phyloP scores from a whole-genome alignment of 176 grass and related monocot genomes.

The Coix lacrymajobi region DNA sequence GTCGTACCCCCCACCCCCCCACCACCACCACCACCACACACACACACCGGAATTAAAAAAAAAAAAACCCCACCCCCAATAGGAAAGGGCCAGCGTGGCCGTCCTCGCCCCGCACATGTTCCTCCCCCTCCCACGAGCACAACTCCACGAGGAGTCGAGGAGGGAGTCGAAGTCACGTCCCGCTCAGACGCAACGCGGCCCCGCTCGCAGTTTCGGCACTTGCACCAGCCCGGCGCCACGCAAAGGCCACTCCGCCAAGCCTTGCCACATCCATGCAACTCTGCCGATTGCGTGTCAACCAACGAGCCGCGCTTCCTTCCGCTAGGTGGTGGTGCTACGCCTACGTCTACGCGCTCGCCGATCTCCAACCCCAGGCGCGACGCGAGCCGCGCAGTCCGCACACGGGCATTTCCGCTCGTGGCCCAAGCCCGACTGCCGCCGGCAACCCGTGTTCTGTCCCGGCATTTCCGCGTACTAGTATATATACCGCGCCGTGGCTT shows the following conservation, averaged over 20 bases:
- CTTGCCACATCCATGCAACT: slow-evolving; percentile 36
- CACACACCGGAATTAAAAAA: no score
- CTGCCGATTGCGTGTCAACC: slow-evolving; percentile 7
- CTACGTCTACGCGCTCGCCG: neutral
- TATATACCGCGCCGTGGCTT: neutral
- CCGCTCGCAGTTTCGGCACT: neutral
- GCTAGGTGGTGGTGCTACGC: neutral
- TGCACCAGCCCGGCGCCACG: slow-evolving; percentile 16
- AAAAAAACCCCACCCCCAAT: slow-evolving; percentile 2
- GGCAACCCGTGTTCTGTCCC: neutral
- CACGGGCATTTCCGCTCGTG: neutral
- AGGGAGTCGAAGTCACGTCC: neutral
- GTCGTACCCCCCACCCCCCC: no score
- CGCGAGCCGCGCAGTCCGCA: no score
- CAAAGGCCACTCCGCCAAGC: neutral
- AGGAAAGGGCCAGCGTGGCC: slow-evolving; percentile 14
- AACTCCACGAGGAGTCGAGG: no score
- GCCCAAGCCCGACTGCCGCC: neutral
- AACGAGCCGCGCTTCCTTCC: no score
- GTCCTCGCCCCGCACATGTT: neutral
- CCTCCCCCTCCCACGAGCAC: neutral
- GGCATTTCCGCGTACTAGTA: neutral
- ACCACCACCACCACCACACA: no score
- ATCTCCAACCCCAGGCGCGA: neutral
- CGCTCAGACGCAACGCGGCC: neutral